Base-by-base conservation (phyloP, 768 basidiomycete species). In the Rhodotorula paludigena region DNA sequence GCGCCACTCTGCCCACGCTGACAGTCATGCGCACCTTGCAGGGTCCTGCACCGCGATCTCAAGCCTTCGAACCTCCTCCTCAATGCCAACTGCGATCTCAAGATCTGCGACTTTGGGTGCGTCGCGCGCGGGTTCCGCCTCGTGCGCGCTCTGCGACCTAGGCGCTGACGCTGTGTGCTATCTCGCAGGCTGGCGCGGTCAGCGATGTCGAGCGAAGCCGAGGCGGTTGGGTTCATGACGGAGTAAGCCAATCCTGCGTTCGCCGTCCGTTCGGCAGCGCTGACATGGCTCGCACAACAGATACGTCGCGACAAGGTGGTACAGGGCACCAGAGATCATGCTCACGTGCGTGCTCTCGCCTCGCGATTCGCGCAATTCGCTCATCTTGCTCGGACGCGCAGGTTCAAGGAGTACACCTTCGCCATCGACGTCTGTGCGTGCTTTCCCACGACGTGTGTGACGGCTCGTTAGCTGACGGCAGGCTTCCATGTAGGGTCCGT, bases 271-370 rank as follows among this genome's bases (percentile, higher is more conserved):
- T 10, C 32, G 2, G 42, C 2, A 32, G 23, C 35, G 28, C 63
- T 53, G 33, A 38, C 32, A 16, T 23, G 15, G 18, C 30, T 32
- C 15, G n/a, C 16, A 28, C 36, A 0, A 14, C 61, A 90, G 92
- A 85, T 94, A 93, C 76, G 96, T 99, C 56, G 94, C 96, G 4
- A 98, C 96, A 33, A 83, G 96, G 74, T 99, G 96, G 96, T 99
- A 98, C 77, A 86, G 96, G 44, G 96, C 96, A 0, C 96, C 96
- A 1, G 96, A 99, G 78, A 93, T 99, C 81, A 99, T 99, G 96
- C 83, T 99, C 58, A 96, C 92, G 60, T 62, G 18, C 41, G 60
- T 32, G 5, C 23, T 45, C 28, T 15, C 30, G 60, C 18, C 35
- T 28, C 23, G 9, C 20, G 3, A 21, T 1, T 25, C 20, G 33